phyloP scores from a whole-genome alignment of 2,329 filamentous ascomycete species.

The Trichophyton benhamiae region DNA sequence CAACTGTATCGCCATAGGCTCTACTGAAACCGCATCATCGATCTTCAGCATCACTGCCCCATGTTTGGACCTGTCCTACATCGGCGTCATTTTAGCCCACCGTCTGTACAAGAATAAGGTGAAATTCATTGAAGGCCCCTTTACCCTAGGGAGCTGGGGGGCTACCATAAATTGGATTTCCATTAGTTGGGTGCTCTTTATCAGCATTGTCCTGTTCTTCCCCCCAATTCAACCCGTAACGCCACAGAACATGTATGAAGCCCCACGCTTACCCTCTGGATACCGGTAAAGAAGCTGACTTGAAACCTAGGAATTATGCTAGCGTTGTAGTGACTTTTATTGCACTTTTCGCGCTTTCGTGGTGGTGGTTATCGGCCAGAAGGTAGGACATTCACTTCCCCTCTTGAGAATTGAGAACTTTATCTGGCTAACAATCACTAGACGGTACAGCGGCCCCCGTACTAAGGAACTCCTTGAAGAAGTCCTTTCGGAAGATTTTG shows the following conservation, averaged over 20 bases:
- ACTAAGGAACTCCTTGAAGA: constrained; percentile 40
- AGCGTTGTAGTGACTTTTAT: constrained; percentile 36
- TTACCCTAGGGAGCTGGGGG: constrained; percentile 45
- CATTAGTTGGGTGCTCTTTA: constrained; percentile 50
- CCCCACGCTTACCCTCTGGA: neutral
- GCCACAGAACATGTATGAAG: constrained; percentile 35
- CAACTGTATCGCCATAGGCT: constrained; percentile 38
- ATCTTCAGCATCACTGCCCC: constrained; percentile 44
- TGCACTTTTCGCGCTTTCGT: constrained; percentile 38
- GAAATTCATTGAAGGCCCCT: constrained; percentile 46
- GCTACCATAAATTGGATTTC: constrained; percentile 44
- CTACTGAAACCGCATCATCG: constrained; percentile 34
- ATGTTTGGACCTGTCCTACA: constrained; percentile 43
- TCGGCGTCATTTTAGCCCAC: constrained; percentile 49
- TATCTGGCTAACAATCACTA: constrained; percentile 16
- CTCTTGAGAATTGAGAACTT: neutral
- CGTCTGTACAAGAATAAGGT: constrained; percentile 42
- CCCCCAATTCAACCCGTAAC: constrained; percentile 39
- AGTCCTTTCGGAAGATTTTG: constrained; percentile 23
- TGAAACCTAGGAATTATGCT: constrained; percentile 35
- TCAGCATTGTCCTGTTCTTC: constrained; percentile 49
- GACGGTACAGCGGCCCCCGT: constrained; percentile 47
- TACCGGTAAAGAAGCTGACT: constrained; percentile 5
- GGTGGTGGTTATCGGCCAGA: constrained; percentile 36
- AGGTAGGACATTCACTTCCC: constrained; percentile 19